Evolutionary conservation across 495 filamentous ascomycete species (phyloP).

Genomic region (Antarctomyces pellizariae): DNA sequence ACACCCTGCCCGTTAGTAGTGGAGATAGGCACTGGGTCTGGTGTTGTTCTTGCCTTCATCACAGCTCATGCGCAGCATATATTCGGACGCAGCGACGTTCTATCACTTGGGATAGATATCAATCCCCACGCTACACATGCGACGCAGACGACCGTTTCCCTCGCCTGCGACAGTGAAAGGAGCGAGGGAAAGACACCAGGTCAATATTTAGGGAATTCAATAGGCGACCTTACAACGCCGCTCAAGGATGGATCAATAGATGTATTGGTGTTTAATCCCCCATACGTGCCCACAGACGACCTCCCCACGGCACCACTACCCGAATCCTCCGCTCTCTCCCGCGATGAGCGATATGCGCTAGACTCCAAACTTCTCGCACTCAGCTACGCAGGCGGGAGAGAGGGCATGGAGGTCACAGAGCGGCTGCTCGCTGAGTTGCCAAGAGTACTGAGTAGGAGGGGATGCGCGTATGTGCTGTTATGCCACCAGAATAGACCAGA

Average conservation of each 20-base stretch:
- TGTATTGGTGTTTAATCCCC: constrained; percentile 85
- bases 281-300: constrained; percentile 73
- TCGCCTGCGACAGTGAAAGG: constrained; percentile 22
- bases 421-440: constrained; percentile 46
- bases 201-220: constrained; percentile 33
- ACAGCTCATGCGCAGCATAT: constrained; percentile 48
- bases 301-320: constrained; percentile 27
- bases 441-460: constrained; percentile 32
- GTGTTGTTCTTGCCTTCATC: constrained; percentile 71
- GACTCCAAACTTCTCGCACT: constrained; percentile 67
- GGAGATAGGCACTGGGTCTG: constrained; percentile 82
- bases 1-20: constrained; percentile 36
- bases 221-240: constrained; percentile 37
- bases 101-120: constrained; percentile 57
- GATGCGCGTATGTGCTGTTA: constrained; percentile 72
- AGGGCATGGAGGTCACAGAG: constrained; percentile 87
- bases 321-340: constrained; percentile 3
- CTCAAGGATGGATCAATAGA: constrained; percentile 38
- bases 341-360: too few species aligned
- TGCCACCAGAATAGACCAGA: constrained; percentile 72
- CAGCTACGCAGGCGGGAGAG: constrained; percentile 65
- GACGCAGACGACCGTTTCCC: constrained; percentile 33
- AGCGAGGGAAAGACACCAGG: constrained; percentile 8
- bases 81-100: constrained; percentile 44
- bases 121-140: constrained; percentile 60